phyloP scores from a whole-genome alignment of 2,329 filamentous ascomycete genomes.

The Aspergillus sergii region DNA sequence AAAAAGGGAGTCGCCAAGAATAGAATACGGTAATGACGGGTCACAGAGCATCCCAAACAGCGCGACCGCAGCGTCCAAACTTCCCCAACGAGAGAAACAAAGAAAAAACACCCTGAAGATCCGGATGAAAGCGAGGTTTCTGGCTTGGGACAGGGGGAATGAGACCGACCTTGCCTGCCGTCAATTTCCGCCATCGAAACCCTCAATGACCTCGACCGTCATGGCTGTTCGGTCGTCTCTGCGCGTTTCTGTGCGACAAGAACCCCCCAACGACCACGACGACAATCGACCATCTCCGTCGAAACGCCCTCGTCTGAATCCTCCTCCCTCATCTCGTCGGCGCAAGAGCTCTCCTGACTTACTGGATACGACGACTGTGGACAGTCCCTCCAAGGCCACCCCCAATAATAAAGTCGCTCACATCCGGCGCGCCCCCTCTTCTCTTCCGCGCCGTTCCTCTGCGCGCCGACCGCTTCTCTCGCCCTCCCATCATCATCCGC shows the following conservation, averaged over 20 bases:
- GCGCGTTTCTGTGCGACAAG: conserved; percentile 37
- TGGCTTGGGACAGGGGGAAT: background rate
- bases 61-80: background rate
- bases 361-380: conserved; percentile 31
- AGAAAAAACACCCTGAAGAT: conserved; percentile 1
- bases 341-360: conserved; percentile 38
- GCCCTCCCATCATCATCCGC: conserved; percentile 13
- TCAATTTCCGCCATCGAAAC: conserved; percentile 5
- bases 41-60: conserved; percentile 5
- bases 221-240: conserved; percentile 39
- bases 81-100: background rate
- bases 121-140: background rate
- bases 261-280: conserved; percentile 18
- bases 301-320: conserved; percentile 31
- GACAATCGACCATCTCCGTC: conserved; percentile 21
- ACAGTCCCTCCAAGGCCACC: conserved; percentile 13
- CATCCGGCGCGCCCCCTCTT: conserved; percentile 3
- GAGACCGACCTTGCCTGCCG: background rate
- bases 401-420: background rate
- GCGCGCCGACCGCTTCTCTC: conserved; percentile 20
- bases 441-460: conserved; percentile 19
- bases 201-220: conserved; percentile 21
- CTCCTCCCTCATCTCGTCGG: conserved; percentile 18
- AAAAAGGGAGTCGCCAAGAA: background rate
- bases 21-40: conserved; percentile 3